Evolutionary conservation across 805 yeast genomes (phyloP), one percentile per base, ranked within the genome.

Genomic region (Sugiyamaella mastotermitis): DNA sequence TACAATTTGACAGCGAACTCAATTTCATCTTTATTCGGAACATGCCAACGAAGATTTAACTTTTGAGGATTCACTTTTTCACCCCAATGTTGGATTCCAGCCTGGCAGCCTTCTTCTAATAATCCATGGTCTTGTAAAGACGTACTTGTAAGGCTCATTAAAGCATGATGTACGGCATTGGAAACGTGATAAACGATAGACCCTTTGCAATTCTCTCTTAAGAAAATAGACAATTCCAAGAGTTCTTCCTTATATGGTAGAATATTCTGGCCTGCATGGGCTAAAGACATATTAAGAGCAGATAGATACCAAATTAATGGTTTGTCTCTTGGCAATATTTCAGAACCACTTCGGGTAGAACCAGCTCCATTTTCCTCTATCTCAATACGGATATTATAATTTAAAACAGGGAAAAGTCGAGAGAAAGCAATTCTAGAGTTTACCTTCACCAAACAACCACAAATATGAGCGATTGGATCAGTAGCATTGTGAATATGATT

Each of bases 321-420:
- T 21, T 80, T 80, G 58, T 92, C 97, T 29, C 87, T 70, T n/a
- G 83, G 83, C 19, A 78, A 67, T 18, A 82, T 67, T 21, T 82
- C 88, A 5, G 71, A 64, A 0, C 80, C 75, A 29, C 58, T 71
- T 55, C 95, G 71, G 0, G 78, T 64, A 1, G 72, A 60, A 3
- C 97, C 97, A 0, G 97, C 97, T 2, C 77, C 82, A 46, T 88
- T 83, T 47, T 79, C 84, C 8, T 64, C 63, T 15, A 90, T 67
- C 53, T 90, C 95, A 23, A 70, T 75, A 25, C 67, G 64, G 18
- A 88, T 77, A 37, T 70, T 70, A 4, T 65, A 65, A 33, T 69
- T 60, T 14, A 82, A 58, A n/a, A 66, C 51, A 0, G 64, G 56
- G 25, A 72, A 67, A 19, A 75, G 56, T 31, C 56, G 58, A 1